A percentile compares a stretch with the other conserved stretches of the same genome.
Conservation (phyloP, 2,329 filamentous ascomycete species). For the Aciculosporium take region DNA sequence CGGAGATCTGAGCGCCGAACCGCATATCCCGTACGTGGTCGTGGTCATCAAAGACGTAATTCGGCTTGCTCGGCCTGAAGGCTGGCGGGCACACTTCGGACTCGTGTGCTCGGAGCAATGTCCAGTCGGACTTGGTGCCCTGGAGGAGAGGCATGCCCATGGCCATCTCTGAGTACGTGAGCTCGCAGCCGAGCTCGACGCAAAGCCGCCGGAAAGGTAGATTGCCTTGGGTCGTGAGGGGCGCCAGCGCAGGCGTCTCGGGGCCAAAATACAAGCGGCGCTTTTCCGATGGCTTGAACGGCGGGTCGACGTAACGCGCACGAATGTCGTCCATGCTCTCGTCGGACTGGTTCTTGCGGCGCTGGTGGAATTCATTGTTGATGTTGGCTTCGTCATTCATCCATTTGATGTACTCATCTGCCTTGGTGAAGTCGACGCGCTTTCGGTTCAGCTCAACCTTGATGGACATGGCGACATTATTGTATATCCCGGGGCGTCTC, state of each 20-base stretch:
- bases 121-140: slow-evolving; percentile 86
- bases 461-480: slow-evolving; percentile 52
- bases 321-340: slow-evolving; percentile 52
- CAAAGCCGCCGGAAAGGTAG: slow-evolving; percentile 86
- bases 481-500: slow-evolving; percentile 54
- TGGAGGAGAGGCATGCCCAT: slow-evolving; percentile 82
- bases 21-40: slow-evolving; percentile 70
- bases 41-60: slow-evolving; percentile 56
- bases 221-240: slow-evolving; percentile 92
- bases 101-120: slow-evolving; percentile 81
- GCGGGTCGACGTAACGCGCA: slow-evolving; percentile 72
- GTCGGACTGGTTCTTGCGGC: slow-evolving; percentile 26
- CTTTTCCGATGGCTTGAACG: slow-evolving; percentile 85
- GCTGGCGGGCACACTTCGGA: slow-evolving; percentile 62
- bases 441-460: slow-evolving; percentile 67
- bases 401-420: slow-evolving; percentile 67
- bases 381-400: slow-evolving; percentile 46
- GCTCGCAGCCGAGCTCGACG: slow-evolving; percentile 73
- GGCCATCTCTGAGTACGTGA: slow-evolving; percentile 98
- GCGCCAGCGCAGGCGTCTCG: slow-evolving; percentile 87
- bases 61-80: slow-evolving; percentile 35
- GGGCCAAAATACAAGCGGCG: slow-evolving; percentile 83
- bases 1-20: slow-evolving; percentile 87
- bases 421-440: slow-evolving; percentile 53
- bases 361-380: slow-evolving; percentile 26